phyloP scores from a whole-genome alignment of 345 rosid species.

The Rubroshorea leprosula region DNA sequence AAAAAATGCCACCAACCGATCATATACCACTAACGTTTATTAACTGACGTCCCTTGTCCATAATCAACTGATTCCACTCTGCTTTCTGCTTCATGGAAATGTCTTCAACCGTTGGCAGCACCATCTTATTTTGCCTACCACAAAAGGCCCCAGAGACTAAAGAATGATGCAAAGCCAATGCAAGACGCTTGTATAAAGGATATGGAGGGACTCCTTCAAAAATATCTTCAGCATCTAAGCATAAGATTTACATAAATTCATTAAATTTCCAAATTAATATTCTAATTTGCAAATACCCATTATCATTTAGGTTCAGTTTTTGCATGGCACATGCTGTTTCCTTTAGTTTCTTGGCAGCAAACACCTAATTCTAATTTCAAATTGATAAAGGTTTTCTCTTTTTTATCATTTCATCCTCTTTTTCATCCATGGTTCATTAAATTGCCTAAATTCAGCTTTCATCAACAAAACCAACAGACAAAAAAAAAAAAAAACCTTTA shows the following conservation, averaged over 20 bases:
- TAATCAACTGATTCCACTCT: conserved; percentile 33
- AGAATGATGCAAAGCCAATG: conserved; percentile 36
- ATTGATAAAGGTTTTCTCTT: too few relatives aligned
- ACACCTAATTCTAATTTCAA: too few relatives aligned
- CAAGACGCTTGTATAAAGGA: conserved; percentile 49
- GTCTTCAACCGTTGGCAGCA: conserved; percentile 21
- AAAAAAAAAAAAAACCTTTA: too few relatives aligned
- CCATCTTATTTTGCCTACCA: conserved; percentile 19
- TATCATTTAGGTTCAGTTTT: too few relatives aligned
- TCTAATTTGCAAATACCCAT: background rate
- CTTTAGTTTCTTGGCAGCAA: background rate
- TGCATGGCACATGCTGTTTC: background rate
- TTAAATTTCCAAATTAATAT: background rate
- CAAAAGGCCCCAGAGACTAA: conserved; percentile 28
- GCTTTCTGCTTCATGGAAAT: conserved; percentile 24
- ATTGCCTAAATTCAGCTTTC: too few relatives aligned
- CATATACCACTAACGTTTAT: conserved; percentile 26
- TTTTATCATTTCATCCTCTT: too few relatives aligned
- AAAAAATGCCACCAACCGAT: conserved; percentile 4
- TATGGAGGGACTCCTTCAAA: conserved; percentile 37
- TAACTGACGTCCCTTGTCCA: conserved; percentile 32
- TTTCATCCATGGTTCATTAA: too few relatives aligned
- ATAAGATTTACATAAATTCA: background rate
- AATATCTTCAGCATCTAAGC: conserved; percentile 23
- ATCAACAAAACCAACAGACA: too few relatives aligned